Conservation (phyloP, 768 basidiomycete genomes). For the Sistotremastrum niveocremeum region DNA sequence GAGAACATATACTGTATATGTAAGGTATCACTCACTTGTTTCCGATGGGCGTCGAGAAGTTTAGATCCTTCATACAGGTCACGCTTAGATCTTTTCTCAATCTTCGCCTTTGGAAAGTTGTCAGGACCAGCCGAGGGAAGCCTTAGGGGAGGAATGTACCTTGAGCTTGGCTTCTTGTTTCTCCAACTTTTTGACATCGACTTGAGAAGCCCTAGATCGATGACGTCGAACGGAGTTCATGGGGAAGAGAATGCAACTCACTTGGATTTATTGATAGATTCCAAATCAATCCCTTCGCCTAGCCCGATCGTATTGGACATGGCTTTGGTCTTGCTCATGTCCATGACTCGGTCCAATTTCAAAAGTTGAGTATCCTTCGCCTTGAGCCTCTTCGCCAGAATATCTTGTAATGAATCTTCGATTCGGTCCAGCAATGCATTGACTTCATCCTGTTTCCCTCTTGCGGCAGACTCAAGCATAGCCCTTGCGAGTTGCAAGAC, state of each 20-base stretch:
- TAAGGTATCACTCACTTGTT: conserved; percentile 40
- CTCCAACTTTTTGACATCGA: conserved; percentile 91
- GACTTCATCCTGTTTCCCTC: conserved; percentile 41
- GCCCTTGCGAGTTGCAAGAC: conserved; percentile 62
- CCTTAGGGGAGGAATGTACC: conserved; percentile 22
- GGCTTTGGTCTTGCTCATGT: conserved; percentile 66
- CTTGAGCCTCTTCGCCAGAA: conserved; percentile 52
- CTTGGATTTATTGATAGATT: conserved; percentile 93
- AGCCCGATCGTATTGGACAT: conserved; percentile 73
- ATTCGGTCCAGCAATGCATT: conserved; percentile 48
- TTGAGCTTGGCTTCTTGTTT: conserved; percentile 95
- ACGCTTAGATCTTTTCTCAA: conserved; percentile 84
- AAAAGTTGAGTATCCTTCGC: conserved; percentile 39
- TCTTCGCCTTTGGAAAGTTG: conserved; percentile 56
- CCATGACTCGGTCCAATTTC: conserved; percentile 77
- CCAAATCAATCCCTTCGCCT: conserved; percentile 74
- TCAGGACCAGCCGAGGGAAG: background rate
- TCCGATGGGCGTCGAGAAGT: conserved; percentile 80
- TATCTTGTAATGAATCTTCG: conserved; percentile 28
- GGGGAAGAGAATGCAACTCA: conserved; percentile 20
- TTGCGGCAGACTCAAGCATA: conserved; percentile 66
- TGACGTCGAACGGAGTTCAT: conserved; percentile 6
- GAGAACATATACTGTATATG: conserved; percentile 1
- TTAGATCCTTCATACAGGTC: conserved; percentile 96
- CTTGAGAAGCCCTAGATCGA: conserved; percentile 58